Conservation (phyloP, 2,329 filamentous ascomycete genomes). For the Colletotrichum tropicale region DNA sequence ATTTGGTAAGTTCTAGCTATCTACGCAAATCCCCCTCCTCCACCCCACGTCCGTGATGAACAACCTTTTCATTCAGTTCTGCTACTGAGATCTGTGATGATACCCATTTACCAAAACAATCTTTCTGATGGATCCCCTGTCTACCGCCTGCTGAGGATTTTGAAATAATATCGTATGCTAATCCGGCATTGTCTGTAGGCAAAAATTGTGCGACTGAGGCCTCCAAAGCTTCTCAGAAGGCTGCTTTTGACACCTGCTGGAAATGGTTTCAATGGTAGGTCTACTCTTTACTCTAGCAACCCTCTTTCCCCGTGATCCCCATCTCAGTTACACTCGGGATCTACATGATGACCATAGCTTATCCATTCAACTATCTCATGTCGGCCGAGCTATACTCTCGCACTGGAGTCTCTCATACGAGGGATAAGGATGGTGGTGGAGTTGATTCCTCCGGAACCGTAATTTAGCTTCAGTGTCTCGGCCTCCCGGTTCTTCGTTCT, state of each 20-base stretch:
- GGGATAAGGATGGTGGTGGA: conserved; percentile 77
- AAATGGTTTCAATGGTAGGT: not conserved
- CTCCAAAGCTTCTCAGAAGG: not conserved
- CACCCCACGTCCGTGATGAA: conserved; percentile 61
- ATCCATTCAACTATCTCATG: conserved; percentile 78
- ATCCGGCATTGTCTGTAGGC: not conserved
- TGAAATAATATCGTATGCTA: not conserved
- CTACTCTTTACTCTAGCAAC: not conserved
- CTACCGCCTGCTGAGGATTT: not conserved
- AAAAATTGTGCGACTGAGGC: not conserved
- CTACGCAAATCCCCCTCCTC: not conserved
- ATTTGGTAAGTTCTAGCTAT: not conserved
- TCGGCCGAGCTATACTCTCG: conserved; percentile 74
- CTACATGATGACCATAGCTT: conserved; percentile 68
- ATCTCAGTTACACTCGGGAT: not conserved
- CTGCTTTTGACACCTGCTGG: not conserved
- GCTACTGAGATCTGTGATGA: conserved; percentile 76
- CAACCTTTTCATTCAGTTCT: conserved; percentile 71
- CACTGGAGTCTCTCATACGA: conserved; percentile 61
- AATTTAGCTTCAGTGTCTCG: conserved; percentile 65
- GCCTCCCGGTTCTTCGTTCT: conserved; percentile 31
- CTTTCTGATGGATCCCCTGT: conserved; percentile 53
- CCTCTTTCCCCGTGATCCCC: not conserved
- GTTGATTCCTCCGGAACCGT: conserved; percentile 55
- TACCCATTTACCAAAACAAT: conserved; percentile 68